Evolutionary conservation across 2,329 filamentous ascomycete species (phyloP), one percentile per base, ranked within the genome.

Genomic region (Akanthomyces dipterigenus): DNA sequence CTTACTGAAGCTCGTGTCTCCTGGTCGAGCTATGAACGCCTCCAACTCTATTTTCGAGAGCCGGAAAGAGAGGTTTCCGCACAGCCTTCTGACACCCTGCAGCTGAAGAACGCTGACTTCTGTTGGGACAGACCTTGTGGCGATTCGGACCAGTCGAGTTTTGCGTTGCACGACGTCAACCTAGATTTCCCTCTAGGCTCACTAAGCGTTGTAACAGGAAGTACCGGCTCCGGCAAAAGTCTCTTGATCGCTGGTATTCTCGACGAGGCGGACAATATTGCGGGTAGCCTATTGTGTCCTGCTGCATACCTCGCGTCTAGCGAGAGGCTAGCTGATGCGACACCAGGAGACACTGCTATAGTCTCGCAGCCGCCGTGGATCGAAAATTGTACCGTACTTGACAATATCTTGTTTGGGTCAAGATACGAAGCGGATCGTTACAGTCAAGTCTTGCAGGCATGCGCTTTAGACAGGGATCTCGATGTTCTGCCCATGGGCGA

Each of bases 221-320:
- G 84, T 67, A 90, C 88, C 0, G 88, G 88, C 0, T 83, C 83
- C 16, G 88, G 88, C 5, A 91, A 91, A 73, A 88, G 84, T 68
- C 73, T 91, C 38, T 76, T 91, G 65, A 76, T 91, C 7, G 80
- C 86, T 0, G 80, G 87, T 0, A 83, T 91, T 34, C 78, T 91
- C 5, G 88, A 88, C 1, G 88, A 91, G 71, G 84, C 84, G 3
- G 87, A 89, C 62, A 67, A 89, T 3, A 70, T 89, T 0, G 70
- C 73, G 0, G 88, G 88, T 1, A 76, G 73, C 3, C 74, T 90
- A 46, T 78, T 79, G 43, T 74, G 78, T 5, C 55, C 55, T 2
- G 80, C 81, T 1, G 70, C 65, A 22, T 68, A 80, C 1, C 81
- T 82, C 1, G 11, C 20, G 26, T 3, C 22, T 6, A 43, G 22